Evolutionary conservation across 2,329 filamentous ascomycete genomes (phyloP), one percentile per base, ranked within the genome.

Genomic region (Pyricularia pennisetigena): DNA sequence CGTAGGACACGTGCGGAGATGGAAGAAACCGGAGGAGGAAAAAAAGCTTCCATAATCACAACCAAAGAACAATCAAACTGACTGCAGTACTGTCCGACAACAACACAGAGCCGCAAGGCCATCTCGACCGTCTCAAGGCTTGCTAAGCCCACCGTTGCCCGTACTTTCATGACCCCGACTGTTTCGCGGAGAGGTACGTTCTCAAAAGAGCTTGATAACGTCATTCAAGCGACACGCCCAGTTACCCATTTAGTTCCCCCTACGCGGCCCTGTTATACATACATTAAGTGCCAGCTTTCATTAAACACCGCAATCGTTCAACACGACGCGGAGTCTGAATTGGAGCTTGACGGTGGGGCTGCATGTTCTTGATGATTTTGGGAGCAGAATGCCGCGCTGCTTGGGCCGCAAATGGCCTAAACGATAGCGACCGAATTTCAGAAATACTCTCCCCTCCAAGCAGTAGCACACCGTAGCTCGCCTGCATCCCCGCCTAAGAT

Each of bases 161-260:
- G 86, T 76, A 80, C 80, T 75, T 87, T 87, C 77, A 85, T 87
- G 74, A 84, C 82, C 75, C 85, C 86, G 71, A 87, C 86, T 67
- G 82, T 86, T 73, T 85, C 85, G 72, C 82, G 86, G 78, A 82
- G 85, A 84, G 85, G 86, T 88, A 84, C 79, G 86, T 80, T 28
- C 32, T 14, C 24, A 26, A 26, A 65, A 26, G n/a, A 63, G 24
- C 26, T 64, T 26, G 23, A 61, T 61, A 61, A 61, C 57, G 57
- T 61, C 57, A 61, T 61, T 49, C 41, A 49, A 49, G 41, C 41
- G 41, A 49, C 14, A 49, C 41, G 20, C n/a, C 5, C 41, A 49
- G n/a, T 49, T 49, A 16, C 41, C 41, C 41, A 49, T n/a, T 49
- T 49, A 16, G 41, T 49, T 49, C 6, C 6, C 41, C 41, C 41